Evolutionary conservation across 306 rosid species (phyloP), one percentile per base, ranked within the genome.

Genomic region (Fragaria iinumae): DNA sequence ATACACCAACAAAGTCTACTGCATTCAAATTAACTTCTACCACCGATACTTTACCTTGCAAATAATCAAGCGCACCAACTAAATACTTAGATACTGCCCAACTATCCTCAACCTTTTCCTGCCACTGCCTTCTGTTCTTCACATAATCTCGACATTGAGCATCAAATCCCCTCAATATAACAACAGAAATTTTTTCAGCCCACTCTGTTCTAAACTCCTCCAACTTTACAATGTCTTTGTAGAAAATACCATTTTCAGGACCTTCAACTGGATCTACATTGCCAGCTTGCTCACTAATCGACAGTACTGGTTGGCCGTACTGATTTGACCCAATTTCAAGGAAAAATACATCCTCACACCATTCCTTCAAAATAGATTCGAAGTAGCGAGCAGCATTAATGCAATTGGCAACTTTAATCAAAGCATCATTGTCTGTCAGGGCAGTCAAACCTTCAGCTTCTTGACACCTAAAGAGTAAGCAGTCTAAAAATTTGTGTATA

Each of bases 391-490:
- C 96, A 71, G 96, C 98, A 84, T 95, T 95, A 73, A 92, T 66
- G 52, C 97, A 95, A 82, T 75, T 78, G 80, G 96, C 85, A 75
- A 92, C 97, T 87, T 95, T 95, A 74, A 76, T 72, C 75, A 95
- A 72, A 82, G 92, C 98, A 80, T 84, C 96, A 57, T 95, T 87
- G 60, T 95, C 90, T 50, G 92, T 87, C 77, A 95, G 74, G 75
- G 97, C 98, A 56, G 98, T 92, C 76, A 90, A 74, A 75, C 97
- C 98, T 86, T 95, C 98, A 76, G 98, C 98, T 84, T 95, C 98
- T 84, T 95, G 97, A 90, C 98, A 95, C 75, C 97, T 90, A 74
- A 79, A 16, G 69, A 89, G 86, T 73, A 92, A 79, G 76, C 88
- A 85, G 45, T 84, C 90, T 81, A 80, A 83, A 84, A 88, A 86